Conservation (phyloP, 768 basidiomycete species). For the Pholiota microspora region DNA sequence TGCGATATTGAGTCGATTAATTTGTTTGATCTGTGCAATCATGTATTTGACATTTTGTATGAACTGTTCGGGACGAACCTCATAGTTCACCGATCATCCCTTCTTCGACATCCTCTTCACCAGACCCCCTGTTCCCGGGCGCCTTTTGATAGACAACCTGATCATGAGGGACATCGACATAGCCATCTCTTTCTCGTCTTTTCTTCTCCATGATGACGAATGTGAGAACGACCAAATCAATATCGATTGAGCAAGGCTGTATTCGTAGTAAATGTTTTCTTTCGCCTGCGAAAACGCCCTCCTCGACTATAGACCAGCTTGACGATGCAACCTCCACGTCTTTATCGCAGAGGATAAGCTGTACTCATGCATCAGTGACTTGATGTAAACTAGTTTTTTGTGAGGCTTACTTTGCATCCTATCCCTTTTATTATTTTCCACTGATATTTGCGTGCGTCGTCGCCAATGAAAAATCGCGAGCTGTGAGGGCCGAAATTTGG, state of each 20-base stretch:
- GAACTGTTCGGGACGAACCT: too few species aligned
- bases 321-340: constrained; percentile 43
- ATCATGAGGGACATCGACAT: constrained; percentile 14
- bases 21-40: background rate
- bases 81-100: constrained; percentile 15
- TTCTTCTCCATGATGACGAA: constrained; percentile 58
- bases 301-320: constrained; percentile 28
- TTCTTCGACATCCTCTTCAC: constrained; percentile 23
- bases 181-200: constrained; percentile 37
- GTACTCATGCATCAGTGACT: background rate
- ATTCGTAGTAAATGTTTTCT: constrained; percentile 44
- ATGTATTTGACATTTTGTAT: too few species aligned
- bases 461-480: constrained; percentile 47
- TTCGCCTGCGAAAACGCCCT: constrained; percentile 49
- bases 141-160: constrained; percentile 36
- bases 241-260: constrained; percentile 45
- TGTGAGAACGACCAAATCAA: constrained; percentile 52
- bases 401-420: constrained; percentile 25
- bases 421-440: constrained; percentile 42
- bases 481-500: constrained; percentile 21
- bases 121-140: constrained; percentile 35
- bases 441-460: constrained; percentile 47
- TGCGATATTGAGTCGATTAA: background rate
- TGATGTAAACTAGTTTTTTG: background rate
- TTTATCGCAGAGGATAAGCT: constrained; percentile 39